Base-by-base conservation (phyloP, 495 filamentous ascomycete species). In the Penicillium lagena region DNA sequence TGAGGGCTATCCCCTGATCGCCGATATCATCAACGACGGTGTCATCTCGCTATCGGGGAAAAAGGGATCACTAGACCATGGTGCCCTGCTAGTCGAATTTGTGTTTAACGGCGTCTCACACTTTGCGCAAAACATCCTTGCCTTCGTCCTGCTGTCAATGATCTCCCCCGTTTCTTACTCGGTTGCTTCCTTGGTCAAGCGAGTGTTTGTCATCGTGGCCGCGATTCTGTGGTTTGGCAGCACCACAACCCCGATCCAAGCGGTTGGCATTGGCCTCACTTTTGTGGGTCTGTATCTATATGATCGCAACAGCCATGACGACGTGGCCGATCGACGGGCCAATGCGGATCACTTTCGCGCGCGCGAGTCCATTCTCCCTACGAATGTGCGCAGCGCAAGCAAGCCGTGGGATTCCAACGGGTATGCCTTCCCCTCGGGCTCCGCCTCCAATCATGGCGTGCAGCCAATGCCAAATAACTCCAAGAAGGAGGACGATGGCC, bases 41-140 rank as follows among this genome's bases (percentile, higher is more conserved):
- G 62, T 71, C 11, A 86, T 91, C 47, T 87, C 90, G 43, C 68
- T 90, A 4, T 78, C 75, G 27, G 65, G 76, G 27, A 74, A 75
- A n/a, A 72, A 81, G 29, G 78, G 78, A 35, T 79, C 83, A 11
- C 76, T 90, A 37, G 88, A 93, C 52, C 90, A 95, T 55, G 86
- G 88, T 22, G 67, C 70, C 2, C 73, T 99, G 30, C 71, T 81
- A 1, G 49, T 89, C 17, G 91, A 97, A 57, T 96, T 95, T 63
- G 58, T 97, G 31, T 97, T 99, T 74, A 99, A 97, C 60, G 93
- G 93, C 36, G 86, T 89, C 7, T 95, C 94, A 60, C 93, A 99
- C 59, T 99, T 99, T 60, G 87, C 80, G 1, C 93, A 99, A 52
- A 96, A 93, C 59, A 91, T 99, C 33, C 74, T 97, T 40, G 93